Evolutionary conservation across 2,329 filamentous ascomycete genomes (phyloP), one percentile per base, ranked within the genome.

Genomic region (Aspergillus costaricaensis): DNA sequence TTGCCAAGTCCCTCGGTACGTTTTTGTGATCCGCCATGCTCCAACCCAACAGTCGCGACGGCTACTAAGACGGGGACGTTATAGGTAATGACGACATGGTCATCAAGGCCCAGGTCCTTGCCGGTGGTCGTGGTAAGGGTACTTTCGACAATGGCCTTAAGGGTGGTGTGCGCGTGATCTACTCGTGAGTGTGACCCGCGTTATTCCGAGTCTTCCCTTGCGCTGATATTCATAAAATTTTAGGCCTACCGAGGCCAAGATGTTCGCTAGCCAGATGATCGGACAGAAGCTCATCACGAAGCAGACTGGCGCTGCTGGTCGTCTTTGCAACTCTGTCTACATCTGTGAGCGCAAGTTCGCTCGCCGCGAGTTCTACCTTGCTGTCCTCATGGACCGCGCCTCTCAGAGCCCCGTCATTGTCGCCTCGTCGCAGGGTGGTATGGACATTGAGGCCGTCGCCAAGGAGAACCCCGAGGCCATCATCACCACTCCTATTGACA

Each of bases 321-420:
- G 95, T 79, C 87, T 96, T 77, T 99, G 95, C 87, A 98, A 91
- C 81, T 87, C 93, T 66, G 95, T 99, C 77, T 98, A 96, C 85
- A 98, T 99, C 78, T 96, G 94, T 82, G 95, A 99, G 86, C 93
- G 95, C 86, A 99, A 99, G 85, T 99, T 97, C 76, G 95, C 95
- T 72, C 92, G 95, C 70, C 90, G 95, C 76, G 95, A 99, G 82
- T 99, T 99, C 85, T 99, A 99, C 85, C 89, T 99, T 61, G 95
- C 95, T 74, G 90, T 99, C 74, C 89, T 99, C 72, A 98, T 99
- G 95, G 95, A 99, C 84, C 92, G 95, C 75, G 87, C 85, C 69
- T 89, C 90, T 55, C 95, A 98, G 83, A 85, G 86, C 67, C 95
- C 95, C 70, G 92, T 98, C 76, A 97, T 99, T 71, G 93, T 99